Base-by-base conservation (phyloP, 805 yeast genomes). In the Wilhelminamyces savonicus region DNA sequence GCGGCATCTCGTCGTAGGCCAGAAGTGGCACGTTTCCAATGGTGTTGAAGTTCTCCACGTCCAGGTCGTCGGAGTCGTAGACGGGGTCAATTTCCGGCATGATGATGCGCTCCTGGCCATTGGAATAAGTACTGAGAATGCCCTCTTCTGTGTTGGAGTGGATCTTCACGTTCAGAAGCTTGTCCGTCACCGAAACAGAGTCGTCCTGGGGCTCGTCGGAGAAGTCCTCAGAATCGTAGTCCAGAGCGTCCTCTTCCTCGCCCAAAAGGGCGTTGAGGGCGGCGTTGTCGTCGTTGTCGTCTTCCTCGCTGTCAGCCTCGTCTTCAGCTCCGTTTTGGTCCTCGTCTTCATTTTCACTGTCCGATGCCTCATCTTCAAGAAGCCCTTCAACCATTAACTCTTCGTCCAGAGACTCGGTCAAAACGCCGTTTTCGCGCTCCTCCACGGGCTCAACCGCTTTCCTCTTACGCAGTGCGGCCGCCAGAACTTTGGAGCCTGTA, bases 1-100 rank as follows among this genome's bases (percentile, higher is more conserved):
- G 98, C 1, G 98, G 98, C 78, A 82, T 82, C 57, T 88, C 95
- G 32, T 92, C 98, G 53, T 92, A 92, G 2, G 95, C 95, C 13
- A 90, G 74, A 13, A 92, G 50, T 29, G 98, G 97, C 34, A 92
- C 74, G 52, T 92, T 85, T 28, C 98, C 98, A 43, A 92, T 84
- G 4, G 97, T 86, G 59, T 92, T 92, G 44, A 61, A 62, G 24
- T 69, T 66, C 39, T 85, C 94, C 38, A 76, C 72, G 50, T 88
- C 97, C 44, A 87, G 76, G 50, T 92, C 98, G 59, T 92, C 98
- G 40, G 87, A 76, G 51, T 90, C 96, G 54, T 90, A 92, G n/a
- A 76, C 77, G 5, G 98, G 97, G 21, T 86, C 83, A 37, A 92
- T 90, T 50, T 87, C 97, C 3, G 96, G 96, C 46, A 73, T 76